A percentile compares a stretch with the other conserved stretches of the same genome.
Conservation (phyloP, 176 grass and related monocot genomes). For the Tillandsia leiboldiana region DNA sequence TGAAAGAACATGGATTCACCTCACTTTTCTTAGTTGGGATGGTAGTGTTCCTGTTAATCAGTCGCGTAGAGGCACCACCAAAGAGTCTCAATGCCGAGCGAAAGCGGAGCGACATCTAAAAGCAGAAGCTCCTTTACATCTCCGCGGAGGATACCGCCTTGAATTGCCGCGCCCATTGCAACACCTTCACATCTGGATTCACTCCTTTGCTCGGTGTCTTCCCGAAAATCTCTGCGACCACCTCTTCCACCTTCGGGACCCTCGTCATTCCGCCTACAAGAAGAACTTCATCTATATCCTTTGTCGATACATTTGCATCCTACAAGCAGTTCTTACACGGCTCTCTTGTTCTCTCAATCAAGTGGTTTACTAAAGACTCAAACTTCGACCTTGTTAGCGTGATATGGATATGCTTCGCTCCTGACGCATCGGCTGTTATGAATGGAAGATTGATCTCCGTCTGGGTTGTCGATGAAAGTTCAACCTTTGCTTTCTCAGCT, state of each 20-base stretch:
- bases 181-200: conserved; percentile 38
- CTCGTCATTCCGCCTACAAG: conserved; percentile 45
- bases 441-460: conserved; percentile 40
- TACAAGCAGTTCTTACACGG: conserved; percentile 42
- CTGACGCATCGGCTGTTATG: conserved; percentile 35
- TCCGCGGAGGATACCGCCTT: conserved; percentile 39
- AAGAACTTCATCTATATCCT: conserved; percentile 41
- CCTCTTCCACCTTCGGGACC: conserved; percentile 33
- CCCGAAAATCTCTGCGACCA: conserved; percentile 34
- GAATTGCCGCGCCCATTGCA: conserved; percentile 39
- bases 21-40: conserved; percentile 45
- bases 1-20: background rate
- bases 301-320: conserved; percentile 30
- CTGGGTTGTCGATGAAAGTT: conserved; percentile 37
- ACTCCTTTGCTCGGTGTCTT: conserved; percentile 38
- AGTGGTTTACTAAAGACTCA: conserved; percentile 19
- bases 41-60: conserved; percentile 41
- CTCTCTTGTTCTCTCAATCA: conserved; percentile 37
- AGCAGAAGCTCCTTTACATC: conserved; percentile 51
- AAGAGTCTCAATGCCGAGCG: conserved; percentile 46
- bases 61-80: conserved; percentile 38
- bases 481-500: conserved; percentile 43
- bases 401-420: conserved; percentile 42
- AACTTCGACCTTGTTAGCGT: conserved; percentile 43
- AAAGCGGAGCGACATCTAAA: conserved; percentile 42